A percentile compares a stretch with the other conserved stretches of the same genome.
These are phyloP conservation scores for Mucor racemosus DNA, from an alignment of 371 early-diverging fungal species.

Conservation along the genomic window DNA sequence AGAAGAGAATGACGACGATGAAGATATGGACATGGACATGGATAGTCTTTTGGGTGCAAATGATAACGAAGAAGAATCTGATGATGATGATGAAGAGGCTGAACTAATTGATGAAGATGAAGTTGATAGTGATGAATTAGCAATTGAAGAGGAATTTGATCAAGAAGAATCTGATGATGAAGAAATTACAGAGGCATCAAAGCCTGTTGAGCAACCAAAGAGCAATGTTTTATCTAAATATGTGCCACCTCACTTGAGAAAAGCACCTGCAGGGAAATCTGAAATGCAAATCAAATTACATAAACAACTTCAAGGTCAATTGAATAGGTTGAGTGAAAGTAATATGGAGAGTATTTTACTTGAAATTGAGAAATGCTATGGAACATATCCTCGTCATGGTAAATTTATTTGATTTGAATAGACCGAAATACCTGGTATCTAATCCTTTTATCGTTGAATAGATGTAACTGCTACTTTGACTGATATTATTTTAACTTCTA, in stretches of 20 bases:
- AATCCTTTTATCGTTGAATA: constrained; percentile 23
- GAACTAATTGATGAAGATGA: constrained; percentile 12
- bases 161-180: constrained; percentile 21
- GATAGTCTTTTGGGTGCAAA: constrained; percentile 6
- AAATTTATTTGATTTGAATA: constrained; percentile 18
- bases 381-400: constrained; percentile 83
- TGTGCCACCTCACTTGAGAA: constrained; percentile 90
- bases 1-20: constrained; percentile 8
- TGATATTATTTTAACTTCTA: constrained; percentile 73
- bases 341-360: constrained; percentile 86
- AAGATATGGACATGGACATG: not conserved
- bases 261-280: constrained; percentile 52
- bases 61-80: not conserved
- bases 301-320: constrained; percentile 82
- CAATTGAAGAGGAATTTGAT: constrained; percentile 16
- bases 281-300: constrained; percentile 74
- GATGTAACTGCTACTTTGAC: constrained; percentile 88
- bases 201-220: constrained; percentile 5
- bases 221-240: constrained; percentile 54
- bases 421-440: not conserved
- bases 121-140: constrained; percentile 24
- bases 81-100: constrained; percentile 9
- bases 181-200: constrained; percentile 6
- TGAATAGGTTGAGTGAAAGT: constrained; percentile 89
- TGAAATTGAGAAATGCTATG: constrained; percentile 81